Evolutionary conservation across 331 rosid genomes (phyloP).

Genomic region (Telfairia occidentalis): DNA sequence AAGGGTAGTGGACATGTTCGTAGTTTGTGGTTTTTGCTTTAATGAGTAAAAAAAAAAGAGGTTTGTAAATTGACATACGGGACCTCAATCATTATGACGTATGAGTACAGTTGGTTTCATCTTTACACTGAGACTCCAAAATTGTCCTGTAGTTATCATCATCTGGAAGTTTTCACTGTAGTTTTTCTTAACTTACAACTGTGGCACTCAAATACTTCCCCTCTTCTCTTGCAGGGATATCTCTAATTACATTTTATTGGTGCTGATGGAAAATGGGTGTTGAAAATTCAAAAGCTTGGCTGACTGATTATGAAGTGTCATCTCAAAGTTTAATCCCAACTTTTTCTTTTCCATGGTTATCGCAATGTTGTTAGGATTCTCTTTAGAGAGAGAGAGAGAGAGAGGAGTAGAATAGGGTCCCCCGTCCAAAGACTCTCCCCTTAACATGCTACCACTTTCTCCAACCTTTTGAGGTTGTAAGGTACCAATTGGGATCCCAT

Average conservation of each 20-base stretch:
- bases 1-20: neutral
- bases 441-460: constrained; percentile 7
- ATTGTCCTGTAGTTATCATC: neutral
- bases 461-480: constrained; percentile 8
- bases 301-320: neutral
- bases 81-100: neutral
- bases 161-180: neutral
- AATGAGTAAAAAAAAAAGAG: neutral
- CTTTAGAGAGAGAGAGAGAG: neutral
- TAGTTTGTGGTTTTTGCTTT: neutral
- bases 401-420: neutral
- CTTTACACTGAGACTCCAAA: neutral
- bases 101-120: neutral
- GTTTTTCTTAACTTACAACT: neutral
- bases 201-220: neutral
- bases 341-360: neutral
- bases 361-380: neutral
- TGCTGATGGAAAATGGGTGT: neutral
- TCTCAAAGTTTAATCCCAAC: constrained; percentile 2
- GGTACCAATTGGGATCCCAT: constrained; percentile 7
- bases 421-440: neutral
- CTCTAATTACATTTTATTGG: neutral
- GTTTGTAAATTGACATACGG: neutral
- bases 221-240: neutral
- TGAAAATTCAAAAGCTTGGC: neutral